phyloP scores from a whole-genome alignment of 495 filamentous ascomycete species.

The Aspergillus ostianus region DNA sequence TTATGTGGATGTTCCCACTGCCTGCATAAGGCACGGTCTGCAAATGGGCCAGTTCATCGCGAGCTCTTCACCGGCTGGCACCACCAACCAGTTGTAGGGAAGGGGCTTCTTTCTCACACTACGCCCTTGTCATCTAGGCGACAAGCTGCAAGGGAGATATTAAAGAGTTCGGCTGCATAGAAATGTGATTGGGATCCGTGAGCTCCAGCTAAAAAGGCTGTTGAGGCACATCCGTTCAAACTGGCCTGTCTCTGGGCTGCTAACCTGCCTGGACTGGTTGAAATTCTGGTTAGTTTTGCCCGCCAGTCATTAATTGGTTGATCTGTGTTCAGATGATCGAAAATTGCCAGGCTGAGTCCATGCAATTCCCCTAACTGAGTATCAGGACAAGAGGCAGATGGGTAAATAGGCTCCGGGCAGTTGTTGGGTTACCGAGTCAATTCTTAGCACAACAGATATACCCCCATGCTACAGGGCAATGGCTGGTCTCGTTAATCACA shows the following conservation, averaged over 20 bases:
- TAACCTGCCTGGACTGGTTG: constrained; percentile 4
- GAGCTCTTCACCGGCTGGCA: too few relatives aligned
- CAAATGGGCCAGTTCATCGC: too few relatives aligned
- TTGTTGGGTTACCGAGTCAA: background rate
- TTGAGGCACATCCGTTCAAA: constrained; percentile 1
- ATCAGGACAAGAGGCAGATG: background rate
- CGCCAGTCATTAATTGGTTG: background rate
- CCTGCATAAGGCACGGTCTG: too few relatives aligned
- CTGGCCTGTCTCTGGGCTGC: background rate
- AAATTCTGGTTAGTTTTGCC: background rate
- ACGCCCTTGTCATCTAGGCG: too few relatives aligned
- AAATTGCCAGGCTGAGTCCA: background rate
- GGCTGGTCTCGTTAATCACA: background rate
- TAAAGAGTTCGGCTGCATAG: too few relatives aligned
- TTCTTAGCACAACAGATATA: background rate
- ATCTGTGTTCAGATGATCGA: background rate
- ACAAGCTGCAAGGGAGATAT: too few relatives aligned
- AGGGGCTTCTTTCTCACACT: too few relatives aligned
- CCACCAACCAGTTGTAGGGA: too few relatives aligned
- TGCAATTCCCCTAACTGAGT: background rate
- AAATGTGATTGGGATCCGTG: too few relatives aligned
- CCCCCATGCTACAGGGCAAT: background rate
- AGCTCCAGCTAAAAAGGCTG: too few relatives aligned
- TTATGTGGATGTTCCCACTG: too few relatives aligned
- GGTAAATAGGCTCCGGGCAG: background rate